Evolutionary conservation across 1,284 basidiomycete genomes (phyloP), one percentile per base, ranked within the genome.

Genomic region (Sphagnurus paluster): DNA sequence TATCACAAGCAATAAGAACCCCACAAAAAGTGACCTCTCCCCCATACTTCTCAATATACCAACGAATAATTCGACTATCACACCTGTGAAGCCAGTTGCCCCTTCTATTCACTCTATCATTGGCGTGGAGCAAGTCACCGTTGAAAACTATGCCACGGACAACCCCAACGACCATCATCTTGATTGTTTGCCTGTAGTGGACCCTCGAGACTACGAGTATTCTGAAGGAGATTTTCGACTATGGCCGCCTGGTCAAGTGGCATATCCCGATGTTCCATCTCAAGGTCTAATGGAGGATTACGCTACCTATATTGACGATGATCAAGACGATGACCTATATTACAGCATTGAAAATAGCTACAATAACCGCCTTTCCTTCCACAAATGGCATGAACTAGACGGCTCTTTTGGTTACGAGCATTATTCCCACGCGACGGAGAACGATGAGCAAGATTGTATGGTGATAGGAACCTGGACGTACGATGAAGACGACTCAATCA

Each of bases 121-220:
- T 16, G 10, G 34, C 16, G 20, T 16, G 7, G 2, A 23, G 23
- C 16, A 19, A 11, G 7, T n/a, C n/a, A n/a, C n/a, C n/a, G n/a
- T 14, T 33, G 29, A n/a, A 14, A 16, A 20, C 32, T 39, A 17
- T 26, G 24, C 35, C 2, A 23, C 23, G 9, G 20, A 30, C 29
- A 19, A 21, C 19, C 39, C 20, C 13, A 4, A 23, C 11, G 25
- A 20, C 33, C 10, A 17, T 11, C 29, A 29, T 19, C 25, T 33
- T 33, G 41, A 46, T 16, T 34, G 42, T 17, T 29, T 49, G 20
- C 47, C 42, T 25, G 42, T 42, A 9, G 47, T 49, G 17, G 45
- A 44, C 19, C 47, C 36, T 34, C 32, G 40, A 19, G 53, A 52
- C 20, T 54, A 54, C 25, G 30, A 42, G 30, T 54, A 52, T 29